Conservation (phyloP, 2,329 filamentous ascomycete genomes). For the Arthroderma uncinatum region DNA sequence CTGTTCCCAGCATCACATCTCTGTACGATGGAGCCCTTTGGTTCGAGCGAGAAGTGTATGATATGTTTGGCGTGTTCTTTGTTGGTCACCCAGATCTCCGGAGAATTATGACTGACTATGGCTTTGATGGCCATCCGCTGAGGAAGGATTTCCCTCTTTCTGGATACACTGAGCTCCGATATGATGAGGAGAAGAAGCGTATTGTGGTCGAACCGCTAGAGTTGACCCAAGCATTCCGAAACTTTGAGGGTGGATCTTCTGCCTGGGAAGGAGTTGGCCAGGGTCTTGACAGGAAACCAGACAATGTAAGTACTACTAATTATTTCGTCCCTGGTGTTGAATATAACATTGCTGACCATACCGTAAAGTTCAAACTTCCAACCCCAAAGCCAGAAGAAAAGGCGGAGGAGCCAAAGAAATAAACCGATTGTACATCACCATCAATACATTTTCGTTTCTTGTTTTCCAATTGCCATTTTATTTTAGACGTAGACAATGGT, state of each 20-base stretch:
- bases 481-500: neutral
- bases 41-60: constrained; percentile 97
- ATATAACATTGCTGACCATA: neutral
- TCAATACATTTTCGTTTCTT: neutral
- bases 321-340: neutral
- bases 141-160: constrained; percentile 97
- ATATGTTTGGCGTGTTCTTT: constrained; percentile 96
- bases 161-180: constrained; percentile 94
- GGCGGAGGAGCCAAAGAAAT: constrained; percentile 87
- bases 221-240: constrained; percentile 94
- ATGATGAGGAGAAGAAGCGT: constrained; percentile 99
- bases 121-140: constrained; percentile 93
- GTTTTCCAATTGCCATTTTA: neutral
- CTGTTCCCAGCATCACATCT: constrained; percentile 74
- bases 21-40: constrained; percentile 95
- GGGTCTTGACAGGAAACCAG: constrained; percentile 68
- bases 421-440: constrained; percentile 29
- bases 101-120: constrained; percentile 98
- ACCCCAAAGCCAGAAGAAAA: constrained; percentile 91
- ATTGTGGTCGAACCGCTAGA: constrained; percentile 97
- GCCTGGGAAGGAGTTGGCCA: constrained; percentile 59
- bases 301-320: constrained; percentile 42
- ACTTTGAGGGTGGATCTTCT: constrained; percentile 82
- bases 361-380: constrained; percentile 72
- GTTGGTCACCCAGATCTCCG: constrained; percentile 86